Evolutionary conservation across 1,139 yeast genomes (phyloP), one percentile per base, ranked within the genome.

Genomic region (Saccharomyces uvarum): DNA sequence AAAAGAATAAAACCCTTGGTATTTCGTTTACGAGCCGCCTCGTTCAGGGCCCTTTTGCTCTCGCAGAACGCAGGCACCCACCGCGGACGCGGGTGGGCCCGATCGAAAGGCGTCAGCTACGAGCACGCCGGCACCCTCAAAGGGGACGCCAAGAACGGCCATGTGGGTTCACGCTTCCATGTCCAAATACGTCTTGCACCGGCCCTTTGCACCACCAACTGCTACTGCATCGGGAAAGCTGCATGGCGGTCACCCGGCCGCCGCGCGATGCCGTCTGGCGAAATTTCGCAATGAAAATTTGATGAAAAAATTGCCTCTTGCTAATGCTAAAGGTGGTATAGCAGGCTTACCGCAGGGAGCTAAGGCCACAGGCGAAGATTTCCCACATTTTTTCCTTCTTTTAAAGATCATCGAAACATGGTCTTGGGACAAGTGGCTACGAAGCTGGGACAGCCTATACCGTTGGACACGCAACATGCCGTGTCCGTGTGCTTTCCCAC

Each of bases 401-500:
- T 19, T 8, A 38, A 5, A 38, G 44, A 19, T 16, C 44, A 38
- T 38, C 8, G 19, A 14, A 38, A 38, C 19, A 38, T 38, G 44
- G 44, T 38, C 19, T 19, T 11, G 21, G 44, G 11, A 13, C 44
- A 38, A 38, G 44, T 38, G 24, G 44, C 61, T 28, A 51, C 58
- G 4, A 55, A 51, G 56, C 79, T 89, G 27, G 97, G 97, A 6
- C 83, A 79, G 32, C 83, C 96, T 7, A 90, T 91, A 58, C 98
- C 98, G 8, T 84, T 85, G 57, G 85, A 89, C 68, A 86, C 95
- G 0, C 84, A 87, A 6, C 98, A 91, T 70, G 97, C 97, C 0
- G 96, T 91, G 1, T 88, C 96, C 9, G 97, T 91, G 52, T 86
- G 96, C 0, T 77, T 91, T 49, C 98, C 98, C 6, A 87, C 96